Conservation (phyloP, 2,329 filamentous ascomycete species). For the Aspergillus pseudoglaucus region DNA sequence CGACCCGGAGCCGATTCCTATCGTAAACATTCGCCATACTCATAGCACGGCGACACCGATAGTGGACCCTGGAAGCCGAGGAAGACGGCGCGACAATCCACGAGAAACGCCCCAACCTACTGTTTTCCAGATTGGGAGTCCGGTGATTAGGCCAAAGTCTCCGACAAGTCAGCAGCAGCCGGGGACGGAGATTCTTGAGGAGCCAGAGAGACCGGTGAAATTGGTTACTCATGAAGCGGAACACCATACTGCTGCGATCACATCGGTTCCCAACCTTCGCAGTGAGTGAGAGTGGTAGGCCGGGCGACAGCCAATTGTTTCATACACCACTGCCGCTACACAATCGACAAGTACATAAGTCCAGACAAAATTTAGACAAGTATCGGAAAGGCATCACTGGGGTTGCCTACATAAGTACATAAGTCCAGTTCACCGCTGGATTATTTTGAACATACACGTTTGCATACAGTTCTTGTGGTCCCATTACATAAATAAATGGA, state of each 20-base stretch:
- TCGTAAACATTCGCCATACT: constrained; percentile 19
- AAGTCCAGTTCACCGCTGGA: not conserved
- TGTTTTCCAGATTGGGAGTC: constrained; percentile 22
- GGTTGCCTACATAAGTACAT: too few relatives aligned
- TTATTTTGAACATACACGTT: not conserved
- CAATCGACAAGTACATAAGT: not conserved
- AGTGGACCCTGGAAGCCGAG: constrained; percentile 11
- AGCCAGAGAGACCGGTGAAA: constrained; percentile 29
- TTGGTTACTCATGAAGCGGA: constrained; percentile 14
- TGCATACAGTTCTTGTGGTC: not conserved
- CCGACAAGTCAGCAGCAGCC: constrained; percentile 13
- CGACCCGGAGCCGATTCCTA: constrained; percentile 24
- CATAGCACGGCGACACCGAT: constrained; percentile 29
- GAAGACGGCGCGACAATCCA: constrained; percentile 19
- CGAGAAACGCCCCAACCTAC: constrained; percentile 12
- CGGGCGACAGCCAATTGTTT: not conserved
- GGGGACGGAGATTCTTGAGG: constrained; percentile 17
- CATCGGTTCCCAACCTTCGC: not conserved
- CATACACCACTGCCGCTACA: not conserved
- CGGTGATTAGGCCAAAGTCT: constrained; percentile 16
- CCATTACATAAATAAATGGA: too few relatives aligned
- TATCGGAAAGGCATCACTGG: too few relatives aligned
- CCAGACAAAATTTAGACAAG: too few relatives aligned
- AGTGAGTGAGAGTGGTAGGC: not conserved
- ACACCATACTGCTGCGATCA: not conserved